A percentile compares a stretch with the other conserved stretches of the same genome.
Evolutionary conservation across 805 yeast genomes (phyloP).

Genomic region (Myxozyma vanderwaltii): DNA sequence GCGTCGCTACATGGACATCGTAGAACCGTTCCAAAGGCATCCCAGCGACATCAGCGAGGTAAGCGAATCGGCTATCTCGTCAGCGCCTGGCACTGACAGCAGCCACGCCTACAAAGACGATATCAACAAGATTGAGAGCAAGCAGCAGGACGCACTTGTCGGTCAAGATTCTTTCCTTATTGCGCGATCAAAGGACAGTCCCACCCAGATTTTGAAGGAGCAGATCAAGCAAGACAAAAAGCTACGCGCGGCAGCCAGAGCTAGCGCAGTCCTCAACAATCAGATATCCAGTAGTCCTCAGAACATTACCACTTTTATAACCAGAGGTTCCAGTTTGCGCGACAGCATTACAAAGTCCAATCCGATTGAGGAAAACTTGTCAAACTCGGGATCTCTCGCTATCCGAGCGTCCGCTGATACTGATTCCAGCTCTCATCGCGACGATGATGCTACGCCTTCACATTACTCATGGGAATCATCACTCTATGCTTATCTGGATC

Average conservation of each 20-base stretch:
- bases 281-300: too few species aligned
- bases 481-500: not conserved
- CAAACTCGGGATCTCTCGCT: not conserved
- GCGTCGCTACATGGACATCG: not conserved
- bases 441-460: not conserved
- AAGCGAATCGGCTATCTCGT: not conserved
- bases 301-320: too few species aligned
- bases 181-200: not conserved
- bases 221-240: not conserved
- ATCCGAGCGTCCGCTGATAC: not conserved
- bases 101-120: too few species aligned
- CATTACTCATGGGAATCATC: not conserved
- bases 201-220: not conserved
- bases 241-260: too few species aligned
- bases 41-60: not conserved
- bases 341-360: too few species aligned
- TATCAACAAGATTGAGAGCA: not conserved
- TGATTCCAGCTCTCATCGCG: not conserved
- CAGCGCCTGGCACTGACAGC: not conserved
- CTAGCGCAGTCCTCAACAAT: too few species aligned
- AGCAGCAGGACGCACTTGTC: too few species aligned
- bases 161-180: too few species aligned
- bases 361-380: not conserved
- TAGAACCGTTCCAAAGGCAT: not conserved
- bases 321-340: too few species aligned